Evolutionary conservation across 192 early-diverging fungal genomes (phyloP), one percentile per base, ranked within the genome.

Genomic region (Entophlyctis helioformis): DNA sequence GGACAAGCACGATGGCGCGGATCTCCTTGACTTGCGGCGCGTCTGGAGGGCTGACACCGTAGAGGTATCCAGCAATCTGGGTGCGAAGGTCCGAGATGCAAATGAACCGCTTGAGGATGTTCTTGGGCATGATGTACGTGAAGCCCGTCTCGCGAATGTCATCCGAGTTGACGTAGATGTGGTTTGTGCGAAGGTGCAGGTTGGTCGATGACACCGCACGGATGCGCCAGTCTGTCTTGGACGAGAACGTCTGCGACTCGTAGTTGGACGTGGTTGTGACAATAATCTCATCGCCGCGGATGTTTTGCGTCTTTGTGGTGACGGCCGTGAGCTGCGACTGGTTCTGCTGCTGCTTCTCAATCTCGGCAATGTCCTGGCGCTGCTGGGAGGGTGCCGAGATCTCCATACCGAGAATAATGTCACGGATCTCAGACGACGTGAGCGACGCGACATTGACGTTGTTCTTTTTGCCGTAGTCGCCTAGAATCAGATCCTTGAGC

Each of bases 391-490:
- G 95, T 40, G 95, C 95, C 23, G 86, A 84, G 54, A 98, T 98
- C 60, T 96, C 91, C 95, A 98, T 98, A 55, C 95, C 95, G 46
- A 98, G 73, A 49, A 98, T 96, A 41, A 98, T 89, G 64, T 98
- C 95, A 49, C 95, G 83, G 49, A 98, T 89, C 75, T 98, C 95
- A 3, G 91, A 91, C 28, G 84, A 80, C 0, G 95, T 98, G 28
- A 98, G 74, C 31, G 91, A 91, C 13, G 90, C 89, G 23, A 95
- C 90, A 42, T 95, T 96, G 45, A 98, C 92, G 26, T 71, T 96
- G 76, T 98, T 98, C 81, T 96, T 96, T 70, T 96, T 98, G 63
- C 95, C 95, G 57, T 96, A 98, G 63, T 98, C 95, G 2, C 78
- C 87, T 36, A 98, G 64, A 65, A 98, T 98, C 61, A 98, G 62